phyloP scores from a whole-genome alignment of 1,139 yeast species.

The Candida sp. region DNA sequence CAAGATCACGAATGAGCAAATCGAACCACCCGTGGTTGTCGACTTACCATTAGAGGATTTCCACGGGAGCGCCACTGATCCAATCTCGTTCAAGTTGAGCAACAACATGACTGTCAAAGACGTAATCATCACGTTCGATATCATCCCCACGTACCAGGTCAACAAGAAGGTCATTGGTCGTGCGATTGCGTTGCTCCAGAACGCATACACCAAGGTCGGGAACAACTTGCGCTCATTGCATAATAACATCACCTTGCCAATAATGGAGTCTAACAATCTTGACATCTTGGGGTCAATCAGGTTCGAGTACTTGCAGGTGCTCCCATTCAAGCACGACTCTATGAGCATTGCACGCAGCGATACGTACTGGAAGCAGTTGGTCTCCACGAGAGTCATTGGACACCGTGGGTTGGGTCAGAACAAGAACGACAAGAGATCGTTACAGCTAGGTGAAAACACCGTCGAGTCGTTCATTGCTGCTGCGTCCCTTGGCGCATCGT shows the following conservation, averaged over 20 bases:
- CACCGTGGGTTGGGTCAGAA: slow-evolving; percentile 97
- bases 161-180: slow-evolving; percentile 70
- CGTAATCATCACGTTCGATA: slow-evolving; percentile 76
- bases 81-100: slow-evolving; percentile 73
- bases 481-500: slow-evolving; percentile 90
- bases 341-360: slow-evolving; percentile 74
- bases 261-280: slow-evolving; percentile 70
- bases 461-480: slow-evolving; percentile 97
- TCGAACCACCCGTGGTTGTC: slow-evolving; percentile 69
- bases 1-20: slow-evolving; percentile 41
- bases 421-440: slow-evolving; percentile 65
- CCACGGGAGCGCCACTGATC: slow-evolving; percentile 79
- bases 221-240: slow-evolving; percentile 69
- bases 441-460: slow-evolving; percentile 96
- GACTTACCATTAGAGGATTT: slow-evolving; percentile 89
- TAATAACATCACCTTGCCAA: slow-evolving; percentile 74
- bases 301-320: slow-evolving; percentile 76
- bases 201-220: slow-evolving; percentile 73
- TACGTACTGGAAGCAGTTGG: slow-evolving; percentile 92
- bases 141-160: slow-evolving; percentile 86
- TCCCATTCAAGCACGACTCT: slow-evolving; percentile 74
- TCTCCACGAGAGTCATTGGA: slow-evolving; percentile 91
- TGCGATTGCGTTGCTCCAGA: slow-evolving; percentile 77
- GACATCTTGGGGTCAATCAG: slow-evolving; percentile 79
- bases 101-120: slow-evolving; percentile 53